Evolutionary conservation across 129 eudicot genomes (phyloP).

Genomic region (Flaveria trinervia): DNA sequence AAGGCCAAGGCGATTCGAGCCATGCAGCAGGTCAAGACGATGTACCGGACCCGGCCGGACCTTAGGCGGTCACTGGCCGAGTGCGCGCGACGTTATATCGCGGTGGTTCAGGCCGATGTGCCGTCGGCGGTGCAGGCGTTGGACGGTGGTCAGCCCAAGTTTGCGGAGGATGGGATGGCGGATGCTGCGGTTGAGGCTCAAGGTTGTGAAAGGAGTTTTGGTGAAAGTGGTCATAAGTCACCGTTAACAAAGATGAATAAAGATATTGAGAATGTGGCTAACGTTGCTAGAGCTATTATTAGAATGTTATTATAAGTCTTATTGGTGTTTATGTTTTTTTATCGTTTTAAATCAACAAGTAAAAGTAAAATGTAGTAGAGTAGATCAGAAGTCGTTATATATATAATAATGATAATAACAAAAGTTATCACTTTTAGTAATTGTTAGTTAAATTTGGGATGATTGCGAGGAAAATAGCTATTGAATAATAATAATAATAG

Average conservation of each 20-base stretch:
- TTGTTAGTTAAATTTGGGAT: too few species aligned
- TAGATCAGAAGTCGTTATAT: too few species aligned
- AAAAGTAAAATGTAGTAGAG: too few species aligned
- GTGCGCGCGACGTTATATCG: constrained; percentile 40
- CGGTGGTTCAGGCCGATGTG: constrained; percentile 44
- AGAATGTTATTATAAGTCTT: constrained; percentile 40
- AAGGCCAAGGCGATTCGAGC: constrained; percentile 35
- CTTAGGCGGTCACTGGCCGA: constrained; percentile 31
- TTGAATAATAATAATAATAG: too few species aligned
- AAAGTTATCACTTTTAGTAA: too few species aligned
- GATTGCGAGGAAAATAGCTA: too few species aligned
- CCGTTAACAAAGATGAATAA: constrained; percentile 38
- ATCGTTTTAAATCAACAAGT: too few species aligned
- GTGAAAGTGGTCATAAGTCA: constrained; percentile 28
- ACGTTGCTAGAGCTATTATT: constrained; percentile 48
- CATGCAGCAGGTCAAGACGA: constrained; percentile 35
- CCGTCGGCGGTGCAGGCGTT: constrained; percentile 45
- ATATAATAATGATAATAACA: too few species aligned
- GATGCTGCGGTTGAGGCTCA: constrained; percentile 53
- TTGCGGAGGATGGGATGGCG: constrained; percentile 61
- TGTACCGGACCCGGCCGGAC: constrained; percentile 31
- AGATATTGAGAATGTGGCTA: constrained; percentile 40
- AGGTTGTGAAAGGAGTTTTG: constrained; percentile 46
- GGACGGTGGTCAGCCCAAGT: constrained; percentile 56
- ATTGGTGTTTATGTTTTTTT: too few species aligned